phyloP scores from a whole-genome alignment of 306 rosid genomes.

The Begonia loranthoides region DNA sequence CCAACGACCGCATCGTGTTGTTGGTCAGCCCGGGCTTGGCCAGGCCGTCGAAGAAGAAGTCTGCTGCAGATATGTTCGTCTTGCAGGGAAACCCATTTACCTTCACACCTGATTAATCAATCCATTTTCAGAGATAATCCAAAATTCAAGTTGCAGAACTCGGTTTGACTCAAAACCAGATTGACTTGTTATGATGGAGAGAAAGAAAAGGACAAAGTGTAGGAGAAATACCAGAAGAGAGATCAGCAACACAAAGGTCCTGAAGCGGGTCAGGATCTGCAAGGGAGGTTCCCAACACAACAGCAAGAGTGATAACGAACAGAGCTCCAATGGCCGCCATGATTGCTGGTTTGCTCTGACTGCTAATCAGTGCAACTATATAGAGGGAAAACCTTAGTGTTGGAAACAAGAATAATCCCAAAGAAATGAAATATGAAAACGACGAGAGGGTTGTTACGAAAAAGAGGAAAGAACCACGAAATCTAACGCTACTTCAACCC shows the following conservation, averaged over 20 bases:
- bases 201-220: background rate
- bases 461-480: background rate
- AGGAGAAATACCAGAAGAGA: slow-evolving; percentile 34
- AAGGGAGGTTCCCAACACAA: slow-evolving; percentile 19
- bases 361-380: background rate
- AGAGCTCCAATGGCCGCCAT: slow-evolving; percentile 20
- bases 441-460: background rate
- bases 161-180: background rate
- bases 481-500: background rate
- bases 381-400: background rate
- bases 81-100: slow-evolving; percentile 79
- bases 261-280: slow-evolving; percentile 85
- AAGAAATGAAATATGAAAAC: background rate
- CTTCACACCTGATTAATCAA: slow-evolving; percentile 30
- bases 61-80: slow-evolving; percentile 35
- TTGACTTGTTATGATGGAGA: too few species aligned
- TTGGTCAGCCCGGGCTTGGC: slow-evolving; percentile 61
- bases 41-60: slow-evolving; percentile 49
- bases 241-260: slow-evolving; percentile 84
- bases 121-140: background rate
- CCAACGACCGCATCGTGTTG: slow-evolving; percentile 55
- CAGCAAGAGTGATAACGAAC: slow-evolving; percentile 20
- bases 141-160: background rate
- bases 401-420: background rate
- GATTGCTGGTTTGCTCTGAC: background rate